These are phyloP conservation scores for Arctostaphylos glauca DNA, from an alignment of 148 eudicot genomes.

Conservation along the genomic window DNA sequence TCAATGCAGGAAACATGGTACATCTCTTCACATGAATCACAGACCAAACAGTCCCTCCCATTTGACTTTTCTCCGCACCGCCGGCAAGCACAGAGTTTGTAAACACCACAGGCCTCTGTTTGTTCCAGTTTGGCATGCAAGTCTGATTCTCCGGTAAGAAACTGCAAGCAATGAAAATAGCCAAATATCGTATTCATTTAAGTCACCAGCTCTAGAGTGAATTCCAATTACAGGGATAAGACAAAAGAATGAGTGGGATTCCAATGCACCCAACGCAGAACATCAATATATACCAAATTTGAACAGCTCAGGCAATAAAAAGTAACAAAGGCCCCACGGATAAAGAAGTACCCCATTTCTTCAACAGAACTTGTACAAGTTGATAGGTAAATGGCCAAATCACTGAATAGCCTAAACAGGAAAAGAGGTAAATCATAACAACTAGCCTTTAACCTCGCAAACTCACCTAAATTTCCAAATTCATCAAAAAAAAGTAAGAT, in stretches of 20 bases:
- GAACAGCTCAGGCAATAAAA: not conserved
- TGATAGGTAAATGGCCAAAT: not conserved
- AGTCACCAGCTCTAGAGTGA: not conserved
- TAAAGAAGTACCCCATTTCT: not conserved
- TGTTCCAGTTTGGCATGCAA: conserved; percentile 39
- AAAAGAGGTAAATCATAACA: not conserved
- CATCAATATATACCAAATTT: not conserved
- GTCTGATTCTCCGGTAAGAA: conserved; percentile 34
- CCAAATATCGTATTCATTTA: not conserved
- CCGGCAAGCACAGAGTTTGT: conserved; percentile 45
- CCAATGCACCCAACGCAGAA: not conserved
- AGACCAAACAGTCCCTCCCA: conserved; percentile 69
- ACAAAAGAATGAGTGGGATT: not conserved
- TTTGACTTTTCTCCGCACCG: conserved; percentile 62
- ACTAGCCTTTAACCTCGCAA: not conserved
- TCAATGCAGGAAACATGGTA: conserved; percentile 81
- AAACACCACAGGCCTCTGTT: conserved; percentile 37
- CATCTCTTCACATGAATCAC: conserved; percentile 85
- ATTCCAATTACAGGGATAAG: not conserved
- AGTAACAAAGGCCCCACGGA: not conserved
- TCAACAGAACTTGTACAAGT: not conserved
- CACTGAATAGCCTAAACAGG: not conserved
- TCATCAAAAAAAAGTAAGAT: not conserved
- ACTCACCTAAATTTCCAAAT: not conserved
- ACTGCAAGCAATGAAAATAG: conserved; percentile 29